phyloP scores from a whole-genome alignment of 2,329 filamentous ascomycete genomes.

The Beauveria sp. region DNA sequence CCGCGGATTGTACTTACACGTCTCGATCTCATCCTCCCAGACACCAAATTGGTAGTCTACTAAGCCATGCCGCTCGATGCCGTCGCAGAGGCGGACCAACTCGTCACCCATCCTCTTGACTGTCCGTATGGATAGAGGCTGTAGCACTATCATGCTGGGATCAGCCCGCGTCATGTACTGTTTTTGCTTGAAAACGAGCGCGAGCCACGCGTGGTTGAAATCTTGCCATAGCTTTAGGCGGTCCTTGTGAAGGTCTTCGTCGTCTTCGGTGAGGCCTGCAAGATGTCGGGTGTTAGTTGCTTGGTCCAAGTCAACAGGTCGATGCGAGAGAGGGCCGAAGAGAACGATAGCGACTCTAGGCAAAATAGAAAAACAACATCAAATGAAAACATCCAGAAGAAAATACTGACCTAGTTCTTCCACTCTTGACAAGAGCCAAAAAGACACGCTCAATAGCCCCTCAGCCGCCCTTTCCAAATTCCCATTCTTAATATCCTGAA shows the following conservation, averaged over 20 bases:
- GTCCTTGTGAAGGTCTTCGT: slow-evolving; percentile 65
- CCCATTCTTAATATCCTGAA: slow-evolving; percentile 58
- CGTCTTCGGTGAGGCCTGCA: slow-evolving; percentile 75
- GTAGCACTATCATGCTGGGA: slow-evolving; percentile 40
- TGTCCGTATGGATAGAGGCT: slow-evolving; percentile 57
- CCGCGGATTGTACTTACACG: slow-evolving; percentile 47
- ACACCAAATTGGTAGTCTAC: slow-evolving; percentile 97
- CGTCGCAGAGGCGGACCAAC: slow-evolving; percentile 74
- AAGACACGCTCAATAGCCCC: slow-evolving; percentile 44
- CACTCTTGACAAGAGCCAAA: slow-evolving; percentile 50
- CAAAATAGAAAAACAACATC: not conserved
- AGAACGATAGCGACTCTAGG: too few species aligned
- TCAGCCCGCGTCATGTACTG: slow-evolving; percentile 58
- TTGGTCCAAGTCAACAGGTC: too few species aligned
- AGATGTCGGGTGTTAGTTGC: not conserved
- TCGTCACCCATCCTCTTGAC: slow-evolving; percentile 77
- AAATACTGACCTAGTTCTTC: slow-evolving; percentile 44
- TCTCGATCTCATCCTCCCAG: slow-evolving; percentile 87
- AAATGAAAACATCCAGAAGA: not conserved
- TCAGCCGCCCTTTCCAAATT: slow-evolving; percentile 43
- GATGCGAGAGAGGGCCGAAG: too few species aligned
- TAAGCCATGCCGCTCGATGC: slow-evolving; percentile 81
- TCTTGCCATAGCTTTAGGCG: slow-evolving; percentile 85
- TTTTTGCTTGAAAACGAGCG: slow-evolving; percentile 74
- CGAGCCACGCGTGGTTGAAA: slow-evolving; percentile 89